Conservation (phyloP, 2,329 filamentous ascomycete species). For the Furcasterigmium furcatum region DNA sequence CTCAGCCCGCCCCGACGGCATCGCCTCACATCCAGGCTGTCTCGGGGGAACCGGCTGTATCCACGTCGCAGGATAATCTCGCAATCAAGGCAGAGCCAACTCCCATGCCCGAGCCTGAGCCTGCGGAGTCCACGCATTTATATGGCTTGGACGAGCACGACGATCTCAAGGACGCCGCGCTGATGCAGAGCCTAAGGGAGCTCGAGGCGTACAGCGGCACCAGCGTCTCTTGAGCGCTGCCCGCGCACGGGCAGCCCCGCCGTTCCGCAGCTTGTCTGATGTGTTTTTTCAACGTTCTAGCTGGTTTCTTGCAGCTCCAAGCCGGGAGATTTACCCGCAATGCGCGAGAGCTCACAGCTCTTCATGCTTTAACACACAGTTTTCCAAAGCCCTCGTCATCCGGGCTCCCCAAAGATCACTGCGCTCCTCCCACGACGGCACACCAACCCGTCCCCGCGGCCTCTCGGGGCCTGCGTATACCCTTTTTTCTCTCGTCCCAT, state of each 20-base stretch:
- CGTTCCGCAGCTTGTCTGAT: too few relatives aligned
- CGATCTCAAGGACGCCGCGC: conserved; percentile 10
- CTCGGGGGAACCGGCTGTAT: not conserved
- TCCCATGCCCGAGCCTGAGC: conserved; percentile 1
- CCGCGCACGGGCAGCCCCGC: too few relatives aligned
- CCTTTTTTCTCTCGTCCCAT: too few relatives aligned
- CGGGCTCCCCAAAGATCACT: not conserved
- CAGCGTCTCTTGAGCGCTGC: conserved; percentile 1
- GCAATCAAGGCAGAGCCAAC: not conserved
- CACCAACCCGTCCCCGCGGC: too few relatives aligned
- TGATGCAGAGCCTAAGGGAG: conserved; percentile 13
- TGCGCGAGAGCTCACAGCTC: too few relatives aligned
- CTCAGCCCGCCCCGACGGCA: conserved; percentile 10
- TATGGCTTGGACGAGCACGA: conserved; percentile 7
- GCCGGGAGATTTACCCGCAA: too few relatives aligned
- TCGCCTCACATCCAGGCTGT: conserved; percentile 5
- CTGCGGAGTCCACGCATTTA: conserved; percentile 5
- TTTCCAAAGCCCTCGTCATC: too few relatives aligned
- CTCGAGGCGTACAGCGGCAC: conserved; percentile 12
- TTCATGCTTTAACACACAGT: too few relatives aligned
- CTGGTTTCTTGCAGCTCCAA: too few relatives aligned
- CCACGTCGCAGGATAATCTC: not conserved
- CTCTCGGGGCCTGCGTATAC: too few relatives aligned
- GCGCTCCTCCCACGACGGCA: not conserved
- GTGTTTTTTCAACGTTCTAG: too few relatives aligned